Evolutionary conservation across 1,139 yeast species (phyloP).

Genomic region (Protomyces arabidopsidicola): DNA sequence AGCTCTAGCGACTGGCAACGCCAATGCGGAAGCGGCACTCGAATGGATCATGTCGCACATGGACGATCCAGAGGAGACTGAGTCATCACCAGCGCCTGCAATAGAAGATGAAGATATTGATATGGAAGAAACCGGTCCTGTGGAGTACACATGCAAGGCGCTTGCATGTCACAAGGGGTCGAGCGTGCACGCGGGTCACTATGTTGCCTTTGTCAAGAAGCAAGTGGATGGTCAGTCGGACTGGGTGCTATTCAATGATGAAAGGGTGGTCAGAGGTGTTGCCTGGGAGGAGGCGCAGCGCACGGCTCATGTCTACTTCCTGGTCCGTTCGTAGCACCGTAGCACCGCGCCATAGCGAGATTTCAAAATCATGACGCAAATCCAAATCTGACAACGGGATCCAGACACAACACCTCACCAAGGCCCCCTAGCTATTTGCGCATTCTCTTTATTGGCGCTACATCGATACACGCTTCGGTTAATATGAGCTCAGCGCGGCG

Average conservation of each 20-base stretch:
- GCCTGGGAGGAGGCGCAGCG: constrained; percentile 57
- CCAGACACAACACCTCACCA: too few relatives aligned
- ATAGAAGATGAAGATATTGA: constrained; percentile 36
- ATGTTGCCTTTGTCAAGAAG: constrained; percentile 71
- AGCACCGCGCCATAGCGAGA: too few relatives aligned
- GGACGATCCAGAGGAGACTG: constrained; percentile 48
- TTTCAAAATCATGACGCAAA: too few relatives aligned
- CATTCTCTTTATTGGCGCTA: too few relatives aligned
- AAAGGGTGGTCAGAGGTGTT: constrained; percentile 74
- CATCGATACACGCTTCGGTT: too few relatives aligned
- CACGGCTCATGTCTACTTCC: constrained; percentile 48
- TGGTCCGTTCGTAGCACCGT: constrained; percentile 28
- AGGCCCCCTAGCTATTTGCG: too few relatives aligned
- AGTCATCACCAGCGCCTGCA: constrained; percentile 9
- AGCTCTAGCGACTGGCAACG: constrained; percentile 46
- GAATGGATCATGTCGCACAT: constrained; percentile 85
- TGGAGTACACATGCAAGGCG: constrained; percentile 55
- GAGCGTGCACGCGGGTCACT: constrained; percentile 93
- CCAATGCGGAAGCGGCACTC: constrained; percentile 66
- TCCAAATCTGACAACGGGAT: too few relatives aligned
- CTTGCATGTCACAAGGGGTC: constrained; percentile 92
- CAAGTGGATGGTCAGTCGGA: constrained; percentile 42
- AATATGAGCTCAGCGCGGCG: constrained; percentile 1
- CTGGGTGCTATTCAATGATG: constrained; percentile 92
- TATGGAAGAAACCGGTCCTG: constrained; percentile 34